These are phyloP conservation scores for Lactarius sanguifluus DNA, from an alignment of 768 basidiomycete species.

Conservation along the genomic window DNA sequence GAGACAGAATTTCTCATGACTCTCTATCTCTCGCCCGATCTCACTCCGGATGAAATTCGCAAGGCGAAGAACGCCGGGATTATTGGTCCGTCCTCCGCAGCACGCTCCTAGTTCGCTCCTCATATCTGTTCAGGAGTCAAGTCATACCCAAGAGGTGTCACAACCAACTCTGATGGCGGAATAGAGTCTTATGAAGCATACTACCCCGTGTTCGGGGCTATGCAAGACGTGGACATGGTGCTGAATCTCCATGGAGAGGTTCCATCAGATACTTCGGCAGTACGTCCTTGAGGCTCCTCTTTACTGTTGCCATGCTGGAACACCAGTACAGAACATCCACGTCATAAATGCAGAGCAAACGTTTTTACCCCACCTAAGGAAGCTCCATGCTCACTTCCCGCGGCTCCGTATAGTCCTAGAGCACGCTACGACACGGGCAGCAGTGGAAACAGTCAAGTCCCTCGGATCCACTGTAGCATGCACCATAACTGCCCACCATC, in stretches of 20 bases:
- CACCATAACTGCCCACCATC: constrained; percentile 96
- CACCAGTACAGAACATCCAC: constrained; percentile 67
- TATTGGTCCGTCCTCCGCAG: constrained; percentile 42
- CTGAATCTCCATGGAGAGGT: constrained; percentile 97
- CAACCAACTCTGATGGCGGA: constrained; percentile 94
- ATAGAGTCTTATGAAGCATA: constrained; percentile 95
- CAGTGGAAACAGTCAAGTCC: constrained; percentile 80
- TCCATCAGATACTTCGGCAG: constrained; percentile 72
- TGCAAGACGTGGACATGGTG: constrained; percentile 93
- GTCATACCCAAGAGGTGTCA: constrained; percentile 95
- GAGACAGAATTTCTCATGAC: constrained; percentile 91
- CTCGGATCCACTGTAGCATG: constrained; percentile 86
- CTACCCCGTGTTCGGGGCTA: constrained; percentile 89
- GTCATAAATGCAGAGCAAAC: constrained; percentile 89
- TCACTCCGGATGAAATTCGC: constrained; percentile 87
- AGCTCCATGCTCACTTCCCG: constrained; percentile 83
- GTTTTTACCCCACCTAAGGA: constrained; percentile 85
- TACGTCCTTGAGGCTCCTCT: constrained; percentile 38
- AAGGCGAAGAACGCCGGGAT: constrained; percentile 87
- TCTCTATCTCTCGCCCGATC: constrained; percentile 86
- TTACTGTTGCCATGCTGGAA: not conserved
- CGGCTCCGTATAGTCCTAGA: constrained; percentile 92
- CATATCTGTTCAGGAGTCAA: constrained; percentile 63
- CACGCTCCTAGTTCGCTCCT: not conserved
- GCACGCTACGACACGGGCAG: constrained; percentile 92